Percentiles rank a stretch among this genome's conserved stretches.
These are phyloP conservation scores for Cardiospermum halicacabum DNA, from an alignment of 345 rosid species.

Conservation along the genomic window DNA sequence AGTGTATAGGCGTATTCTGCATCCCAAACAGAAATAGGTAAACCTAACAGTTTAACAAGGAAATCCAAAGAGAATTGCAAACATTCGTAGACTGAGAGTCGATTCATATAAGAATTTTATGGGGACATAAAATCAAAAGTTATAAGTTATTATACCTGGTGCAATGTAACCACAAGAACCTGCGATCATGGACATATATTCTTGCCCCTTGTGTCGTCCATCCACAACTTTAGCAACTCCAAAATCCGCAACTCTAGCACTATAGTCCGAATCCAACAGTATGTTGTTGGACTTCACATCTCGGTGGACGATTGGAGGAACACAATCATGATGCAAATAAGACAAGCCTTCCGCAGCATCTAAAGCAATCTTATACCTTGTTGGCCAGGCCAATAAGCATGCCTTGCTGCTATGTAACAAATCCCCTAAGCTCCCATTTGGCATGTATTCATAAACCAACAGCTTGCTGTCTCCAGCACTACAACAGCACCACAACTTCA, in stretches of 20 bases:
- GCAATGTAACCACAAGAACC: constrained; percentile 97
- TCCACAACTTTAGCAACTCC: constrained; percentile 80
- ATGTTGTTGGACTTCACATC: constrained; percentile 91
- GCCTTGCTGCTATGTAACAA: constrained; percentile 53
- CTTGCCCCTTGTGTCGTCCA: constrained; percentile 38
- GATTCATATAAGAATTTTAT: neutral
- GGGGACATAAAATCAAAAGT: constrained; percentile 6
- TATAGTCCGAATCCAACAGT: constrained; percentile 59
- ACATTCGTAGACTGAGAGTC: too few relatives aligned
- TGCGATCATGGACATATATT: constrained; percentile 77
- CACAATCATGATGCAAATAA: constrained; percentile 89
- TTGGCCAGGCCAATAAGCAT: constrained; percentile 58
- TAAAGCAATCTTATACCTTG: constrained; percentile 66
- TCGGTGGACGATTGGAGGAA: constrained; percentile 88
- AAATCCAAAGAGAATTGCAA: neutral
- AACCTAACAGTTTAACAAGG: neutral
- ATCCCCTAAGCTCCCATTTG: constrained; percentile 85
- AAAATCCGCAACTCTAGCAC: constrained; percentile 85
- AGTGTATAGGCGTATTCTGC: constrained; percentile 89
- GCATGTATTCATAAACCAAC: constrained; percentile 90
- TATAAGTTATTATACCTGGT: constrained; percentile 59
- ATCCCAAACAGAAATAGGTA: neutral
- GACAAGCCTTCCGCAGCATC: constrained; percentile 86
- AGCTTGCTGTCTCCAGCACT: constrained; percentile 54
- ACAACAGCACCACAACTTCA: constrained; percentile 84